Evolutionary conservation across 2,329 filamentous ascomycete species (phyloP), one percentile per base, ranked within the genome.

Genomic region (Trichoderma pleuroti): DNA sequence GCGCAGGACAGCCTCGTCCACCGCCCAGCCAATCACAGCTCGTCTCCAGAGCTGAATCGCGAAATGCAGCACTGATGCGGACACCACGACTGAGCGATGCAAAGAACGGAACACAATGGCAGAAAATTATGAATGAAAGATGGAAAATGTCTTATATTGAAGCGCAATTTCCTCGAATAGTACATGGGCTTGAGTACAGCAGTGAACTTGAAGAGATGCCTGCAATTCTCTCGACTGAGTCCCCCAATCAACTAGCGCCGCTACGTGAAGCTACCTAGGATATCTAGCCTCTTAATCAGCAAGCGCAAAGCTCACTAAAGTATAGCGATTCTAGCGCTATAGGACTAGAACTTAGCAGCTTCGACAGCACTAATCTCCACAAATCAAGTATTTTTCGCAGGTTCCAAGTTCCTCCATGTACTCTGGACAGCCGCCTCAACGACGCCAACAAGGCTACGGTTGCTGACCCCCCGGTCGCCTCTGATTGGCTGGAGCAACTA

Each of bases 401-500:
- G 11, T 10, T n/a, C 0, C 4, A 68, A 4, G n/a, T 68, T 36
- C 16, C 56, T 3, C 18, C 6, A 11, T 7, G 63, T 66, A 66
- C 63, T 7, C 16, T 7, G 16, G 26, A n/a, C 46, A 6, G 21
- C 21, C 21, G 42, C 18, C 52, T 21, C 49, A n/a, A 4, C 11
- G 12, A 32, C 54, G 24, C 30, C 56, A 70, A 34, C 70, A 30
- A 71, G 70, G 70, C 70, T 71, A 52, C 60, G 46, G 14, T 18
- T 57, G 70, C 70, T 71, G 65, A 71, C 70, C 70, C 63, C 64
- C 70, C 54, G 18, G 16, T 30, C 34, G 16, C 26, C 32, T 62
- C 54, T 72, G 68, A 72, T 72, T 72, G 71, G 71, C 46, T 30
- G 39, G 6, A 11, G 28, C 81, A 82, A 83, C 83, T 77, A 81